Base-by-base conservation (phyloP, 176 grass and related monocot genomes). In the Triticum urartu region DNA sequence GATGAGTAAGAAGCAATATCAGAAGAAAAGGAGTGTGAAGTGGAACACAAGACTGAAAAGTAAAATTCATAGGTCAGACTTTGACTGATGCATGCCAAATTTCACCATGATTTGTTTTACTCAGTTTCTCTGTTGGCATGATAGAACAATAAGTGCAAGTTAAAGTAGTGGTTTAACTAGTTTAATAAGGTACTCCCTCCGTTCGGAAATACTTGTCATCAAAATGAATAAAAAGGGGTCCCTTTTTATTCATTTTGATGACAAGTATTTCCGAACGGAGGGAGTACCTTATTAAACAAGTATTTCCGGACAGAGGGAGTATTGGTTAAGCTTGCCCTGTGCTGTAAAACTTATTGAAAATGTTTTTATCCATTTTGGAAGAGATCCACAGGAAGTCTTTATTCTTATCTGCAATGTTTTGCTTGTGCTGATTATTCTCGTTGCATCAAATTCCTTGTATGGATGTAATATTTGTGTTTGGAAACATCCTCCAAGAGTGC, bases 1-100 rank as follows among this genome's bases (percentile, higher is more conserved):
- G 59, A 63, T 6, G n/a, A 4, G 14, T 25, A 85, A 47, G 86
- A 82, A 59, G 64, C 82, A 48, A 52, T 64, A 25, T 65, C 72
- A 28, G 77, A 80, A 79, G 36, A 79, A 71, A 30, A 75, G 82
- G 72, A 77, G 12, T 6, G 28, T 77, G 40, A 85, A 69, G 43
- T 33, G 47, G 79, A 90, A 72, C 32, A 72, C 20, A 40, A 48
- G n/a, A 24, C 22, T 42, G 64, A 58, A 70, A 65, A 56, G 20
- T 64, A 15, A 22, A 88, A 77, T 54, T 80, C 64, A 21, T 48
- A 75, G 20, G 77, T 81, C 28, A 77, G 45, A 47, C 75, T 68
- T 79, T 84, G 21, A 40, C 7, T 2, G 30, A 59, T 72, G 39
- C 64, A 30, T 28, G 36, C 5, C 3, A 18, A 80, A 84, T 43